phyloP scores from a whole-genome alignment of 1,139 yeast genomes.

The Debaryomycetaceae sp. region DNA sequence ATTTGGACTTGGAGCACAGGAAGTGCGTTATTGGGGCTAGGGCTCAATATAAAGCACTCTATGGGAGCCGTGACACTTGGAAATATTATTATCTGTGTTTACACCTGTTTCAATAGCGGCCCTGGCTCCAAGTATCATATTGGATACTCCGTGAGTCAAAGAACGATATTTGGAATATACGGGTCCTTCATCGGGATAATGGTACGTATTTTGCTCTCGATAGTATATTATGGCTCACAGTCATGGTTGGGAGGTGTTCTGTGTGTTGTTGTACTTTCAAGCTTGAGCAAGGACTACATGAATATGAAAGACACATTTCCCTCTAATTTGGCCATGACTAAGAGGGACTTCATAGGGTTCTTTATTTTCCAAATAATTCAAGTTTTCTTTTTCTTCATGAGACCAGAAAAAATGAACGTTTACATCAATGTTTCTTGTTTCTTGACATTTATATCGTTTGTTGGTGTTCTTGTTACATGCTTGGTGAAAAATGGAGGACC shows the following conservation, averaged over 20 bases:
- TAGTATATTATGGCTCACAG: conserved; percentile 23
- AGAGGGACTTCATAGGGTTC: conserved; percentile 22
- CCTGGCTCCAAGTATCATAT: conserved; percentile 16
- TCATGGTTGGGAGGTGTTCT: conserved; percentile 20
- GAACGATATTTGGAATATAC: conserved; percentile 13
- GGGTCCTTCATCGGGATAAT: conserved; percentile 16
- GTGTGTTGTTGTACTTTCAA: conserved; percentile 7
- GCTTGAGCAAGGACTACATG: conserved; percentile 10
- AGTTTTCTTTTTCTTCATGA: conserved; percentile 13
- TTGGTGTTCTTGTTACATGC: background rate
- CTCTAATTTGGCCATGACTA: conserved; percentile 16
- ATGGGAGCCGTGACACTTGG: conserved; percentile 17
- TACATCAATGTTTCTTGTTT: conserved; percentile 13
- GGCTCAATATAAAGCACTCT: conserved; percentile 9
- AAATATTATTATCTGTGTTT: conserved; percentile 7
- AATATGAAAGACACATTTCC: conserved; percentile 16
- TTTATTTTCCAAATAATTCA: conserved; percentile 18
- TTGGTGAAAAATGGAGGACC: background rate
- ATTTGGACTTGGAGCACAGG: conserved; percentile 13
- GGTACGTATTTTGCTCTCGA: conserved; percentile 18
- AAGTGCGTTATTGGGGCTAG: conserved; percentile 9
- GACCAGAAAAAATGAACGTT: conserved; percentile 15
- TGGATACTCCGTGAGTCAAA: conserved; percentile 17
- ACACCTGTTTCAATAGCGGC: background rate
- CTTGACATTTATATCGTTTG: background rate